A percentile compares a stretch with the other conserved stretches of the same genome.
phyloP scores from a whole-genome alignment of 441 rosid species.

The Francoa sonchifolia region DNA sequence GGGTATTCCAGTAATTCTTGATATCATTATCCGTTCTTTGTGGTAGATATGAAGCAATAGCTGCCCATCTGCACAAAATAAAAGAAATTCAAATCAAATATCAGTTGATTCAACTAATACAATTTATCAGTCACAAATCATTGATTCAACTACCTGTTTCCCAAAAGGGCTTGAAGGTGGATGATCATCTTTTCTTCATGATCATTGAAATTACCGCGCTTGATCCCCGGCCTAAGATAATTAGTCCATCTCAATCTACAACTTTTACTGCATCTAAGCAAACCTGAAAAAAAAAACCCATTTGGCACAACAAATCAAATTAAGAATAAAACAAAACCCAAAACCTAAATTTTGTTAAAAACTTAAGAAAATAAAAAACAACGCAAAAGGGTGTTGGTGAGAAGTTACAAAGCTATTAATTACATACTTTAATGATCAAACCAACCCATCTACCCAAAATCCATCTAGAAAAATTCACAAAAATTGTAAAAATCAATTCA shows the following conservation, averaged over 20 bases:
- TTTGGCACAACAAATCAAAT: too few species aligned
- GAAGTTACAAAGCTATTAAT: slow-evolving; percentile 24
- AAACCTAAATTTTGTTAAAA: too few species aligned
- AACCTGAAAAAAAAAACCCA: slow-evolving; percentile 21
- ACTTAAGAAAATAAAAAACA: neutral
- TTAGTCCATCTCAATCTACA: slow-evolving; percentile 67
- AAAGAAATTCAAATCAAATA: too few species aligned
- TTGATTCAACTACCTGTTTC: slow-evolving; percentile 34
- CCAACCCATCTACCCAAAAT: too few species aligned
- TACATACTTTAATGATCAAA: slow-evolving; percentile 29
- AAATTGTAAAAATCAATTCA: neutral
- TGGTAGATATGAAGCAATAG: slow-evolving; percentile 65
- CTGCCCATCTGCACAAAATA: slow-evolving; percentile 47
- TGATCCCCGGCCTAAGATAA: slow-evolving; percentile 59
- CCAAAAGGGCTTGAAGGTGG: slow-evolving; percentile 64
- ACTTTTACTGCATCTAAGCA: slow-evolving; percentile 62
- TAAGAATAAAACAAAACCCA: neutral
- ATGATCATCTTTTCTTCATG: slow-evolving; percentile 59
- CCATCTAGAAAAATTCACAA: too few species aligned
- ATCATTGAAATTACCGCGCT: slow-evolving; percentile 51
- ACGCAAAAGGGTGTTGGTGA: neutral
- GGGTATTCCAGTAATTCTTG: slow-evolving; percentile 62
- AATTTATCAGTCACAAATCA: neutral
- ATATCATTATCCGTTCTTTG: slow-evolving; percentile 60
- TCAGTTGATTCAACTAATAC: neutral